Base-by-base conservation (phyloP, 75 land plant genomes). In the Pinus tabuliformis region DNA sequence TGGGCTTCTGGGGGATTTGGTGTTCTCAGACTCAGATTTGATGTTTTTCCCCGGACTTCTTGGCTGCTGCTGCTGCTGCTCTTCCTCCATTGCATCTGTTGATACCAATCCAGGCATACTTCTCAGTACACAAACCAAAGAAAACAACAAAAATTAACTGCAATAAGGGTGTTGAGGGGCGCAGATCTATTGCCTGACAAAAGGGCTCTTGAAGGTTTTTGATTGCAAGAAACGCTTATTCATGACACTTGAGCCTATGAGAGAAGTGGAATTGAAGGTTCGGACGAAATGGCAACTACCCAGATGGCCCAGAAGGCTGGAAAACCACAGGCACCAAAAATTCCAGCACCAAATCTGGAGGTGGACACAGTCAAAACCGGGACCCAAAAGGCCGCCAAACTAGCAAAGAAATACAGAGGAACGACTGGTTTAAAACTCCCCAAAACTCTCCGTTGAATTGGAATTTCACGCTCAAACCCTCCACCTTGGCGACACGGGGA, bases 211-310 rank as follows among this genome's bases (percentile, higher is more conserved):
- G 20, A 7, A 8, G 28, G 13, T 28, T 18, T 21, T 5, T n/a
- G 6, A 42, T 39, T n/a, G 42, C 37, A 36, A 9, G 13, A 37
- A 37, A 42, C 52, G 21, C 36, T 18, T 20, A 42, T 42, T 68
- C 42, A 68, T 68, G 71, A 68, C 36, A 68, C 39, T 45, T 39
- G 18, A 11, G 42, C 49, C n/a, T 39, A 6, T 68, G 4, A 11
- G 71, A 37, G 71, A 68, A 68, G 71, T 68, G 42, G 49, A 45
- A 36, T 18, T 7, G 49, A 68, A 68, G 71, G 42, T 68, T 66
- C 12, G 37, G 6, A 68, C 42, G 71, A 68, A 68, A 68, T 68
- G 71, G 71, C 71, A 68, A 68, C 71, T 68, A 68, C 71, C 71
- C 52, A 68, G 71, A 68, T 68, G 71, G 71, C 49, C 71, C 71